These are phyloP conservation scores for Umbelopsis vinacea DNA, from an alignment of 192 early-diverging fungal species.

Conservation along the genomic window DNA sequence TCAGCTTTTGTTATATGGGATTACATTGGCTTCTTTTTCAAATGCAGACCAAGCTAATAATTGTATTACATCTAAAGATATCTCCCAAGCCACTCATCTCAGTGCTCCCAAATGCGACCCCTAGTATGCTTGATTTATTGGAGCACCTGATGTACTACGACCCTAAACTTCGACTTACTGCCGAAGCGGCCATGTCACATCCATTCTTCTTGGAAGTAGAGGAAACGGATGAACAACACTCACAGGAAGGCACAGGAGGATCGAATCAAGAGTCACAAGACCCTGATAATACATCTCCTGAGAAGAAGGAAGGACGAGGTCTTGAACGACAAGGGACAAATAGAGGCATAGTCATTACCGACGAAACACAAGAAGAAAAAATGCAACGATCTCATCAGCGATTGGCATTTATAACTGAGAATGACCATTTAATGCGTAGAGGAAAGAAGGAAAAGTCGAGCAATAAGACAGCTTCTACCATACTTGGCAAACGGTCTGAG, in stretches of 20 bases:
- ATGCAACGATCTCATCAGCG: conserved; percentile 4
- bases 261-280: conserved; percentile 22
- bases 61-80: conserved; percentile 35
- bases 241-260: conserved; percentile 13
- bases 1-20: conserved; percentile 12
- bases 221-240: conserved; percentile 31
- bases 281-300: conserved; percentile 5
- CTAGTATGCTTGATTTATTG: conserved; percentile 63
- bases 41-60: background rate
- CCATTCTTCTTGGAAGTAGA: conserved; percentile 57
- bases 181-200: conserved; percentile 69
- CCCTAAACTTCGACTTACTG: conserved; percentile 74
- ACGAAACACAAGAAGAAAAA: conserved; percentile 6
- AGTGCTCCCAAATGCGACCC: conserved; percentile 63
- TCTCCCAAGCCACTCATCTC: conserved; percentile 53
- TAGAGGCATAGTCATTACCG: background rate
- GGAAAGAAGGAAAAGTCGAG: conserved; percentile 19
- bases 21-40: background rate
- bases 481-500: background rate
- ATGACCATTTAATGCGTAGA: conserved; percentile 1
- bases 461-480: background rate
- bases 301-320: background rate
- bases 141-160: conserved; percentile 79
- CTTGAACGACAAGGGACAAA: conserved; percentile 14
- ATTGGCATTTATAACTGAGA: conserved; percentile 18